Conservation (phyloP, 2,329 filamentous ascomycete species). For the Colletotrichum chlorophyti region DNA sequence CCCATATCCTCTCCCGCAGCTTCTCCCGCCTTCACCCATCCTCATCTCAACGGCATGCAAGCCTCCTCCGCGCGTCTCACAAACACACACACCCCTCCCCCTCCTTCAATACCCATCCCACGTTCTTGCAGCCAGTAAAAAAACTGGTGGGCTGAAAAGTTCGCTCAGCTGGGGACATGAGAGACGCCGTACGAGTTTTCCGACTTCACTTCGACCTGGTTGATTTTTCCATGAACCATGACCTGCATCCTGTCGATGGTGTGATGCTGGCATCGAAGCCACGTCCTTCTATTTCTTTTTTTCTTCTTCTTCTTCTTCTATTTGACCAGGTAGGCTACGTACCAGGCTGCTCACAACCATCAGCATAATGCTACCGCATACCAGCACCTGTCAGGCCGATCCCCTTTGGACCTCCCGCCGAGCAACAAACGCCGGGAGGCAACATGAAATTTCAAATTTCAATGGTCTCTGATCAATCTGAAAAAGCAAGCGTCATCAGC, state of each 20-base stretch:
- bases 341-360: too few species aligned
- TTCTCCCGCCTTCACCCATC: not conserved
- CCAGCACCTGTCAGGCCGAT: not conserved
- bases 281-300: too few species aligned
- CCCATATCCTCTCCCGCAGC: not conserved
- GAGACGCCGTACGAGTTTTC: too few species aligned
- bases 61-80: slow-evolving; percentile 15
- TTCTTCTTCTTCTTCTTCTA: too few species aligned
- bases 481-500: slow-evolving; percentile 15
- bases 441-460: slow-evolving; percentile 1
- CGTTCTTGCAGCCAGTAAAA: not conserved
- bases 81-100: slow-evolving; percentile 2
- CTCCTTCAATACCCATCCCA: slow-evolving; percentile 4
- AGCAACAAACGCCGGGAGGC: not conserved
- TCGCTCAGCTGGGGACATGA: not conserved
- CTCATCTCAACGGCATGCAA: slow-evolving; percentile 19
- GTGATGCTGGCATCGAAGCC: not conserved
- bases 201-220: too few species aligned
- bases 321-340: too few species aligned
- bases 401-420: slow-evolving; percentile 9
- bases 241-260: too few species aligned
- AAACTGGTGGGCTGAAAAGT: slow-evolving; percentile 11
- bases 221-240: too few species aligned
- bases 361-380: too few species aligned
- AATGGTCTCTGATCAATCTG: not conserved